Evolutionary conservation across 2,329 filamentous ascomycete genomes (phyloP).

Genomic region (Penicillium sp.): DNA sequence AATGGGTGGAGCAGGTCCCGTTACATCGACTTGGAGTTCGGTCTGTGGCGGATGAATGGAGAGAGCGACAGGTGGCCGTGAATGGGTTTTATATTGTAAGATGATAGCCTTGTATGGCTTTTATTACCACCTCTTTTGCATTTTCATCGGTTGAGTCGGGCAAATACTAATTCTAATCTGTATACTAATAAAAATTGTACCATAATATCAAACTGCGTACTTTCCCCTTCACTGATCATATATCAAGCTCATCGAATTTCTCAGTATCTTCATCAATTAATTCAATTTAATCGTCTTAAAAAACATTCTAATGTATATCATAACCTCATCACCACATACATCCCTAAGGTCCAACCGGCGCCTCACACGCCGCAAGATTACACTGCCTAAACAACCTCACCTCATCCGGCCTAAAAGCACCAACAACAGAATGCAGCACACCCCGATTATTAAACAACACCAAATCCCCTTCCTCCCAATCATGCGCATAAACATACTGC

Average conservation of each 20-base stretch:
- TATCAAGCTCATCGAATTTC: not conserved
- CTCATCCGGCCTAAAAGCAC: conserved; percentile 75
- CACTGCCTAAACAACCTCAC: conserved; percentile 78
- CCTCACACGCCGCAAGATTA: conserved; percentile 66
- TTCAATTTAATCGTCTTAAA: no score
- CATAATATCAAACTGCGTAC: not conserved
- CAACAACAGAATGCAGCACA: conserved; percentile 75
- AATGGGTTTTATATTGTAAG: conserved; percentile 50
- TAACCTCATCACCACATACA: not conserved
- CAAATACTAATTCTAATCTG: not conserved
- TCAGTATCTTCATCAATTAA: not conserved
- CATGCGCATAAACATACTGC: conserved; percentile 71
- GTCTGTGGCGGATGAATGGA: conserved; percentile 49
- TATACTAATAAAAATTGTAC: conserved; percentile 5
- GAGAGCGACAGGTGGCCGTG: conserved; percentile 51
- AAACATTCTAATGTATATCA: not conserved
- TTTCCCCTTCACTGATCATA: not conserved
- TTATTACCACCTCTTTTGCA: not conserved
- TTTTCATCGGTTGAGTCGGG: not conserved
- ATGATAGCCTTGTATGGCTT: conserved; percentile 15
- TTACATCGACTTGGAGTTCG: conserved; percentile 66
- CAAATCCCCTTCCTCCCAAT: conserved; percentile 78
- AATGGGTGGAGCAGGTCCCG: conserved; percentile 63
- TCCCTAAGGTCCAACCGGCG: conserved; percentile 26
- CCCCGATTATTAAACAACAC: conserved; percentile 82